phyloP scores from a whole-genome alignment of 2,329 filamentous ascomycete species.

The Diatrype stigma region DNA sequence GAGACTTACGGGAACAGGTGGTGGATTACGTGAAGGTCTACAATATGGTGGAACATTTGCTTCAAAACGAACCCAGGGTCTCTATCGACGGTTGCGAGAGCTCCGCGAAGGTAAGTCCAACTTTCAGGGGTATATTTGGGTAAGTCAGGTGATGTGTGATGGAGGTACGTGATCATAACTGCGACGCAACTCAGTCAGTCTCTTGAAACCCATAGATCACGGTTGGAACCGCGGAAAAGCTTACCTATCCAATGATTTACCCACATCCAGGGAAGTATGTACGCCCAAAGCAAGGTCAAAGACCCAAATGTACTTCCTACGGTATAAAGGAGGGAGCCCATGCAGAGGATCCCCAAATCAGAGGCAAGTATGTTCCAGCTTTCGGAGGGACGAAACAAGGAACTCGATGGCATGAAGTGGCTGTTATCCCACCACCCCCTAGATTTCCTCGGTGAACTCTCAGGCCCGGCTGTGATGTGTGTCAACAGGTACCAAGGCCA shows the following conservation, averaged over 20 bases:
- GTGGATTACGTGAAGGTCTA: slow-evolving; percentile 61
- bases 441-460: slow-evolving; percentile 38
- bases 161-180: slow-evolving; percentile 73
- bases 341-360: slow-evolving; percentile 34
- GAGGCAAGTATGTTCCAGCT: slow-evolving; percentile 50
- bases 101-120: slow-evolving; percentile 60
- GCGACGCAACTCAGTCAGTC: too few relatives aligned
- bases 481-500: slow-evolving; percentile 60
- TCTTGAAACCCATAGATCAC: too few relatives aligned
- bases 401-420: slow-evolving; percentile 57
- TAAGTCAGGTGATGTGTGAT: slow-evolving; percentile 51
- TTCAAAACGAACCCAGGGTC: slow-evolving; percentile 59
- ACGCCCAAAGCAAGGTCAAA: slow-evolving; percentile 53
- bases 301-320: slow-evolving; percentile 48
- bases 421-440: slow-evolving; percentile 37
- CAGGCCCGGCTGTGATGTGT: slow-evolving; percentile 48
- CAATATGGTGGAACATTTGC: slow-evolving; percentile 62
- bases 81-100: slow-evolving; percentile 57
- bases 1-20: slow-evolving; percentile 52
- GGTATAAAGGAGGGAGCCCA: slow-evolving; percentile 43
- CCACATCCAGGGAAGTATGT: slow-evolving; percentile 62
- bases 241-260: slow-evolving; percentile 65
- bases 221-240: too few relatives aligned
- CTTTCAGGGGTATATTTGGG: slow-evolving; percentile 50
- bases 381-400: slow-evolving; percentile 54